These are phyloP conservation scores for Penicillium expansum DNA, from an alignment of 2,329 filamentous ascomycete species.

Conservation along the genomic window DNA sequence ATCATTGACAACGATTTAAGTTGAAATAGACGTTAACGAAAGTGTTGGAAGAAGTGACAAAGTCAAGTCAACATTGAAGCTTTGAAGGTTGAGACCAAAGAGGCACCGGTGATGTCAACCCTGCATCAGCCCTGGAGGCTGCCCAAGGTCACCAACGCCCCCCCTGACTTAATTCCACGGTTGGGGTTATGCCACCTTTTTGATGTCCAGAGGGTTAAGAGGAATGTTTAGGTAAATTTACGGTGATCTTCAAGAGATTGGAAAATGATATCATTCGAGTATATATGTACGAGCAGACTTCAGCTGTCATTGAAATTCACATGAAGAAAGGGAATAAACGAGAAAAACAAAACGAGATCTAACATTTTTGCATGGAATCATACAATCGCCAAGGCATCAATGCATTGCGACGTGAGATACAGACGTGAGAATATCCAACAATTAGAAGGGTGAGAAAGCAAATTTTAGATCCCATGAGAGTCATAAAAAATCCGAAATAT, in stretches of 20 bases:
- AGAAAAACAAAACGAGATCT: constrained; percentile 3
- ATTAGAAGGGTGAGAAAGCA: not conserved
- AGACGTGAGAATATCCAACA: constrained; percentile 2
- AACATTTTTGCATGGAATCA: constrained; percentile 18
- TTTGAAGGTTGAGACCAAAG: not conserved
- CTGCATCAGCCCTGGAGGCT: constrained; percentile 4
- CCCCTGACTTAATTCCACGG: not conserved
- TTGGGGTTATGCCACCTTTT: not conserved
- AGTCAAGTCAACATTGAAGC: not conserved
- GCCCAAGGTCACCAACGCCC: not conserved
- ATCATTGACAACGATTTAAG: not conserved
- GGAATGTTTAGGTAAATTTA: not conserved
- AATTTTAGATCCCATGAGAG: constrained; percentile 18
- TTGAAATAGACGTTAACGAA: not conserved
- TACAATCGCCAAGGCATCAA: constrained; percentile 18
- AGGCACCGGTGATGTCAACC: not conserved
- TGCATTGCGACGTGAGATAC: constrained; percentile 16
- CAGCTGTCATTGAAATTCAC: not conserved
- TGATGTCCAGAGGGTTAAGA: not conserved
- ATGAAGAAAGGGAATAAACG: constrained; percentile 6
- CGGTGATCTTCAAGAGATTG: no score
- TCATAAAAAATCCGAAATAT: constrained; percentile 23
- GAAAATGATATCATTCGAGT: not conserved
- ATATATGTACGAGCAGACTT: not conserved
- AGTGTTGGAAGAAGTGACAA: not conserved